Base-by-base conservation (phyloP, 2,329 filamentous ascomycete genomes). In the Claviceps africana region DNA sequence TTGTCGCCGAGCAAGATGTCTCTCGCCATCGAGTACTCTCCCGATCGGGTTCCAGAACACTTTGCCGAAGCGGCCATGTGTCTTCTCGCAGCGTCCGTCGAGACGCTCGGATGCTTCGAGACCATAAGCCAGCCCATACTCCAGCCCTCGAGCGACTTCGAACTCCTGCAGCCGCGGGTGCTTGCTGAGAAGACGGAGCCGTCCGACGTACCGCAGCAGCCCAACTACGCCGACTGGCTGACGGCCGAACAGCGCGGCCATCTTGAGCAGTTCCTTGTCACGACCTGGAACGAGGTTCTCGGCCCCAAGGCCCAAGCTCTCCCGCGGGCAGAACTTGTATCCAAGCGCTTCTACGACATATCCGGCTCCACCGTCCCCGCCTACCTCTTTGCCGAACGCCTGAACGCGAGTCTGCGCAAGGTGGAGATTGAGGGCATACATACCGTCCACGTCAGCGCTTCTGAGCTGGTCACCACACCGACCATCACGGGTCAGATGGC, bases 401-500 rank as follows among this genome's bases (percentile, higher is more conserved):
- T 77, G 47, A 75, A 72, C 51, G 63, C 64, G 3, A 66, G 68
- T 17, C 62, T 78, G 9, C 63, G 68, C 1, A 62, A 61, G 28
- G 58, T 70, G 11, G 57, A 61, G 13, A 57, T 72, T 10, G 62
- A 64, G 0, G 71, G 69, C 2, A 59, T 69, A 5, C 68, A 70
- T 15, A 59, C 61, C 10, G 59, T 75, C 5, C 61, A 58, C 22
- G 60, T 77, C 44, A 69, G 67, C 0, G 69, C 72, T 50, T 72
- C 74, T 48, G 75, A 78, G 33, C 66, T 78, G 22, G 61, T 77
- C n/a, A 64, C 72, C 13, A 62, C 75, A 55, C 72, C 75, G 6
- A 76, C 73, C 22, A 74, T 77, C 69, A 62, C 67, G 40, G 63
- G 67, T 17, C 75, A 78, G 52, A 70, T 75, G 54, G 73, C 74